A percentile compares a stretch with the other conserved stretches of the same genome.
These are phyloP conservation scores for Cynanchum wilfordii DNA, from an alignment of 257 asterid species.

Conservation along the genomic window DNA sequence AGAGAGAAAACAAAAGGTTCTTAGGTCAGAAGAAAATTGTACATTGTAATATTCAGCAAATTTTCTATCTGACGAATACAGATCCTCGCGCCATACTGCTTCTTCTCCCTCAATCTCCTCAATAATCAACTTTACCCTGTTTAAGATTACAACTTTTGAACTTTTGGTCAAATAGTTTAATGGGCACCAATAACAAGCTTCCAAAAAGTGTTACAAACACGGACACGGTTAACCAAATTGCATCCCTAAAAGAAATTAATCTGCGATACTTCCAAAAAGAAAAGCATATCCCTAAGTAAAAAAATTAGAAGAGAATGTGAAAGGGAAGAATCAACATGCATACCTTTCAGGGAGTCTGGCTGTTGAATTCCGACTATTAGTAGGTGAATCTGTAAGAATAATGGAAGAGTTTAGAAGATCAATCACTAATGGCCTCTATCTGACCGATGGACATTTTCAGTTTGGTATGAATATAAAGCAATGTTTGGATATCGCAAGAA, in stretches of 20 bases:
- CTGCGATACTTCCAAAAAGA: neutral
- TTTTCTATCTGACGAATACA: conserved; percentile 92
- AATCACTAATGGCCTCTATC: neutral
- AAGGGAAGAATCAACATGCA: conserved; percentile 9
- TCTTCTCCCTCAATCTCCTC: conserved; percentile 99
- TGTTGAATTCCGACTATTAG: conserved; percentile 58
- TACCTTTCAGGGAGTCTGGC: conserved; percentile 97
- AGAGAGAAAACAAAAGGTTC: conserved; percentile 9
- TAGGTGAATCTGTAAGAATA: conserved; percentile 54
- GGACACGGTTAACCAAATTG: neutral
- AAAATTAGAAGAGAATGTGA: neutral
- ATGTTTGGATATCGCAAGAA: neutral
- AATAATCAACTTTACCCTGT: conserved; percentile 83
- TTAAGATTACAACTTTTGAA: conserved; percentile 7
- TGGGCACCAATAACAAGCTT: neutral
- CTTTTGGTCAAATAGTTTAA: neutral
- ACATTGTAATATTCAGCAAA: conserved; percentile 94
- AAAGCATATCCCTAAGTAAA: neutral
- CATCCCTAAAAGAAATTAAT: neutral
- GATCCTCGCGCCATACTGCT: conserved; percentile 82
- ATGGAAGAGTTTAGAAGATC: neutral
- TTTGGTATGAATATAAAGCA: neutral
- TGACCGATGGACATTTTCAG: neutral
- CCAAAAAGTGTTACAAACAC: neutral
- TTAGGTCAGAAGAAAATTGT: conserved; percentile 11